A percentile compares a stretch with the other conserved stretches of the same genome.
phyloP scores from a whole-genome alignment of 495 filamentous ascomycete species.

The Neurospora pannonica region DNA sequence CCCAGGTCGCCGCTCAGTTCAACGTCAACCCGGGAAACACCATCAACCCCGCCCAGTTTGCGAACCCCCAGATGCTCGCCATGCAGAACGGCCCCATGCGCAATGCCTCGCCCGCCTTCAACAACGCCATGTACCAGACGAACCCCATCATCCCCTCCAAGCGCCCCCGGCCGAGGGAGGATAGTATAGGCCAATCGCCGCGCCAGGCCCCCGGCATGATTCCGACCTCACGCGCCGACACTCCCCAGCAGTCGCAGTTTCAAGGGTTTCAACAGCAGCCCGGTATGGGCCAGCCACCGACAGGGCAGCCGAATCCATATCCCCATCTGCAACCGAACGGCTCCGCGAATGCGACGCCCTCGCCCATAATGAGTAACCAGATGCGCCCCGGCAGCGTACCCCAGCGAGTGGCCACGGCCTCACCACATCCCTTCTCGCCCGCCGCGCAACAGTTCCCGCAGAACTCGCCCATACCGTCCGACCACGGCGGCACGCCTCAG shows the following conservation, averaged over 20 bases:
- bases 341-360: constrained; percentile 75
- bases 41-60: constrained; percentile 29
- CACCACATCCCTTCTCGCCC: constrained; percentile 84
- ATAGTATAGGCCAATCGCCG: constrained; percentile 75
- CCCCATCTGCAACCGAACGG: constrained; percentile 77
- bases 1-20: constrained; percentile 30
- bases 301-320: constrained; percentile 55
- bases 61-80: constrained; percentile 55
- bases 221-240: constrained; percentile 82
- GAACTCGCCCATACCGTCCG: constrained; percentile 67
- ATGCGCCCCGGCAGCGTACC: constrained; percentile 53
- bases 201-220: constrained; percentile 64
- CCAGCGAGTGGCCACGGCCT: constrained; percentile 79
- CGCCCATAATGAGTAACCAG: constrained; percentile 75
- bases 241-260: constrained; percentile 66
- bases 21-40: constrained; percentile 17
- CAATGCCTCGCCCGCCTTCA: constrained; percentile 69
- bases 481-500: constrained; percentile 74
- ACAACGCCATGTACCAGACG: constrained; percentile 60
- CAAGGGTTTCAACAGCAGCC: constrained; percentile 46
- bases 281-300: constrained; percentile 46
- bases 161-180: constrained; percentile 70
- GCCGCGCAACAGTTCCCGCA: constrained; percentile 68
- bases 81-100: constrained; percentile 79
- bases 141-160: constrained; percentile 83